Evolutionary conservation across 208 protist genomes (phyloP).

Genomic region (Trypanosoma theileri): DNA sequence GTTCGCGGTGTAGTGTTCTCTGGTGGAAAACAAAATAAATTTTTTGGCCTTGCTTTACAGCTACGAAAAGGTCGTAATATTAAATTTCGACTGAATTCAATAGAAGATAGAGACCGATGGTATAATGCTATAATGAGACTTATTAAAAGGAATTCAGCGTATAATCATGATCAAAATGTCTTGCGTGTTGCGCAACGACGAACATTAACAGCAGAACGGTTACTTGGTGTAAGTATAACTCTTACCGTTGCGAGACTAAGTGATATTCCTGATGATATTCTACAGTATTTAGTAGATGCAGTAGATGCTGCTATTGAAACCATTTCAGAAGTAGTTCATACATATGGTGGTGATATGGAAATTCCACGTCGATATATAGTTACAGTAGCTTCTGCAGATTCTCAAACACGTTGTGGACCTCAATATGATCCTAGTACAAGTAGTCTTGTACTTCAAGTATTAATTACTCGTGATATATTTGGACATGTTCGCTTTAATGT

Average conservation of each 20-base stretch:
- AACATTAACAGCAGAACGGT: constrained; percentile 40
- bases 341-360: constrained; percentile 41
- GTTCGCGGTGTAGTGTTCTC: constrained; percentile 71
- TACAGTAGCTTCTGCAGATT: constrained; percentile 37
- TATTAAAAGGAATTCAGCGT: constrained; percentile 60
- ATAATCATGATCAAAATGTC: constrained; percentile 56
- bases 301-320: constrained; percentile 64
- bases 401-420: constrained; percentile 26
- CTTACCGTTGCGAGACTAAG: constrained; percentile 52
- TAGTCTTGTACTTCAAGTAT: constrained; percentile 56
- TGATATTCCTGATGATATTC: constrained; percentile 60
- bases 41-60: constrained; percentile 69
- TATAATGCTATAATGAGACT: constrained; percentile 64
- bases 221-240: constrained; percentile 60
- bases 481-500: constrained; percentile 59
- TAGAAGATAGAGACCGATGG: constrained; percentile 74
- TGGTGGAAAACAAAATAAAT: constrained; percentile 80
- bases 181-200: constrained; percentile 50
- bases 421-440: constrained; percentile 73
- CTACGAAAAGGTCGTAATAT: constrained; percentile 44
- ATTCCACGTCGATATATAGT: constrained; percentile 62
- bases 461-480: constrained; percentile 45
- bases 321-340: constrained; percentile 51
- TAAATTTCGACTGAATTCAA: constrained; percentile 67
- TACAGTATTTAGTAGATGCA: constrained; percentile 82